Percentiles rank a stretch among this genome's conserved stretches.
Conservation (phyloP, 495 filamentous ascomycete species). For the Usnea hakonensis region DNA sequence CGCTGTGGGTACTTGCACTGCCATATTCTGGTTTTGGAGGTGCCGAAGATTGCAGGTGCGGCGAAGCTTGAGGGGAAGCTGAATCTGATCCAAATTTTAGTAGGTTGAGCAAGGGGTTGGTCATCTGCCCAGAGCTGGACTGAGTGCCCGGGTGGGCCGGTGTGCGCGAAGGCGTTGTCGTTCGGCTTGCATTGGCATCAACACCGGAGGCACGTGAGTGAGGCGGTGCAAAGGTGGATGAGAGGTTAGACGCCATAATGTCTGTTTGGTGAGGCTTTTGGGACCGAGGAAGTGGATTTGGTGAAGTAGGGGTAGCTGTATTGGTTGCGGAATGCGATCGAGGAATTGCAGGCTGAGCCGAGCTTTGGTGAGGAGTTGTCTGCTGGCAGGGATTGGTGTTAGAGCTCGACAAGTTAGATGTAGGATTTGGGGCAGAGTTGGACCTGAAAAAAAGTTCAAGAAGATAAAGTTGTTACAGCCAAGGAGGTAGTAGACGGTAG, state of each 20-base stretch:
- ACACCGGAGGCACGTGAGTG: neutral
- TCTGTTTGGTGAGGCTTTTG: neutral
- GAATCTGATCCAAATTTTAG: constrained; percentile 69
- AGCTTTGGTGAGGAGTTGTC: constrained; percentile 21
- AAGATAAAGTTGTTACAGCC: neutral
- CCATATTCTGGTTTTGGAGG: constrained; percentile 35
- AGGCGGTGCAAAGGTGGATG: neutral
- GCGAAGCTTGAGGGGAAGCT: constrained; percentile 27
- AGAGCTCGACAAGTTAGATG: constrained; percentile 22
- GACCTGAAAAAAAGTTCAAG: constrained; percentile 7
- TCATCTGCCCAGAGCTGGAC: constrained; percentile 16
- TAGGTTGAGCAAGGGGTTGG: constrained; percentile 59
- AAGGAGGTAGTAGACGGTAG: neutral
- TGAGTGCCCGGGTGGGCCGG: constrained; percentile 17
- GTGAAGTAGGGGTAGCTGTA: constrained; percentile 4
- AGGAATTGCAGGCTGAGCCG: constrained; percentile 12
- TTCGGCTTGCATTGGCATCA: neutral
- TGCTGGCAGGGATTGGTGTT: constrained; percentile 18
- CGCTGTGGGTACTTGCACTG: constrained; percentile 31
- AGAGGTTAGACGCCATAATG: neutral
- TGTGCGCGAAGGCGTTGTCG: constrained; percentile 18
- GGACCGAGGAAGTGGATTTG: neutral
- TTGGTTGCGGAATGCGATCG: constrained; percentile 21
- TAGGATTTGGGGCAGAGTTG: constrained; percentile 22
- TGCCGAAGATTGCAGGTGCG: constrained; percentile 32